Conservation (phyloP, 2,329 filamentous ascomycete species). For the Pochonia chlamydosporia region DNA sequence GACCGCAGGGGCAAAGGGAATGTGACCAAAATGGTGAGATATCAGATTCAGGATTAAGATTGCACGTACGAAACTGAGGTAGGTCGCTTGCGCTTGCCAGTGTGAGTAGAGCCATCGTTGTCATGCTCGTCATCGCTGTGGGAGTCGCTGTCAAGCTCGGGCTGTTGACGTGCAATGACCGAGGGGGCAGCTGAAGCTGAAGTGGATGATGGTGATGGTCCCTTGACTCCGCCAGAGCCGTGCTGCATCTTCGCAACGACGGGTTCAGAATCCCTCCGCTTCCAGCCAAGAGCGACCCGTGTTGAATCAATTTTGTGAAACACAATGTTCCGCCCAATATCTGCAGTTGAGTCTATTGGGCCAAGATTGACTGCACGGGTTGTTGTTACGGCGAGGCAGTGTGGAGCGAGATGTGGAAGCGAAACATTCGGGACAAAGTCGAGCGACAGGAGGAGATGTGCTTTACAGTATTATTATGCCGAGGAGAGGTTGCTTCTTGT, state of each 20-base stretch:
- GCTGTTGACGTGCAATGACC: constrained; percentile 25
- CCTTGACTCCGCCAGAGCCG: constrained; percentile 13
- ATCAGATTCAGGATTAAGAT: no score
- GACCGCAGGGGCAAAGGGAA: no score
- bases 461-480: not conserved
- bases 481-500: not conserved
- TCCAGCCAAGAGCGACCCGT: not conserved
- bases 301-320: not conserved
- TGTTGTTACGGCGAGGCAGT: constrained; percentile 3
- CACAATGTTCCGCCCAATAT: not conserved
- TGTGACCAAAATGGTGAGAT: no score
- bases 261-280: not conserved
- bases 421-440: constrained; percentile 10
- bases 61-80: constrained; percentile 51
- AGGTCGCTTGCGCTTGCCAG: constrained; percentile 53
- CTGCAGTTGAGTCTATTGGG: not conserved
- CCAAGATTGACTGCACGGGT: constrained; percentile 1
- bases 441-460: constrained; percentile 5
- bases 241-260: constrained; percentile 15
- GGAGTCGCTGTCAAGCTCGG: constrained; percentile 43
- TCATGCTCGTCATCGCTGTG: constrained; percentile 43
- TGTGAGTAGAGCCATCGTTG: constrained; percentile 26
- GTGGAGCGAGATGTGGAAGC: not conserved
- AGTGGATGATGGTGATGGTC: constrained; percentile 11
- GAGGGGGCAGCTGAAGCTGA: constrained; percentile 13